Percentiles rank a stretch among this genome's conserved stretches.
Evolutionary conservation across 306 rosid genomes (phyloP).

Genomic region (Pterocarpus santalinus): DNA sequence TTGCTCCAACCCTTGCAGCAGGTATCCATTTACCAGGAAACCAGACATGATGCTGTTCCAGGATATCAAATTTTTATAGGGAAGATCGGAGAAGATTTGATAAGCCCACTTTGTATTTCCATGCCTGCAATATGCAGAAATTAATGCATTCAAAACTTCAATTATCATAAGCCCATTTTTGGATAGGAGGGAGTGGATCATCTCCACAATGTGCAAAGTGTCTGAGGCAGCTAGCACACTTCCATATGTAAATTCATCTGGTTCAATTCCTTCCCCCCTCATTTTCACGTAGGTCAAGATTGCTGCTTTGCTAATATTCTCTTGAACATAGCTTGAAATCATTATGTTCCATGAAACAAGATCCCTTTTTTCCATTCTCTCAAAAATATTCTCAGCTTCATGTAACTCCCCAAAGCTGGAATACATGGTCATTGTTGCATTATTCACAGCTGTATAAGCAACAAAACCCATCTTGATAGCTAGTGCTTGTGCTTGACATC

Average conservation of each 20-base stretch:
- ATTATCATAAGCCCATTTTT: conserved; percentile 63
- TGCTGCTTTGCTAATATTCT: conserved; percentile 56
- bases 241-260: conserved; percentile 81
- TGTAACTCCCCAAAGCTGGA: conserved; percentile 64
- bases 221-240: conserved; percentile 68
- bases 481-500: conserved; percentile 65
- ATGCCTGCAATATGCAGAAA: conserved; percentile 70
- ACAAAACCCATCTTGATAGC: conserved; percentile 68
- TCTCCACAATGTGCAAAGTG: conserved; percentile 56
- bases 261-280: conserved; percentile 62
- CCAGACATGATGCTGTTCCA: conserved; percentile 81
- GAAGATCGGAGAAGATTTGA: conserved; percentile 56
- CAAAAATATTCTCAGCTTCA: conserved; percentile 62
- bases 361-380: conserved; percentile 63
- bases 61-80: conserved; percentile 66
- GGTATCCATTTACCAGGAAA: conserved; percentile 63
- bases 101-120: conserved; percentile 60
- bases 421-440: conserved; percentile 82
- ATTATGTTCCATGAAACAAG: conserved; percentile 81
- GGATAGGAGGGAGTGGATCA: conserved; percentile 62
- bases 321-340: conserved; percentile 64
- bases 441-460: conserved; percentile 65
- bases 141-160: conserved; percentile 70
- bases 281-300: conserved; percentile 59
- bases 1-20: conserved; percentile 62